A percentile compares a stretch with the other conserved stretches of the same genome.
Evolutionary conservation across 352 stramenopile genomes (phyloP).

Genomic region (Sclerospora graminicola): DNA sequence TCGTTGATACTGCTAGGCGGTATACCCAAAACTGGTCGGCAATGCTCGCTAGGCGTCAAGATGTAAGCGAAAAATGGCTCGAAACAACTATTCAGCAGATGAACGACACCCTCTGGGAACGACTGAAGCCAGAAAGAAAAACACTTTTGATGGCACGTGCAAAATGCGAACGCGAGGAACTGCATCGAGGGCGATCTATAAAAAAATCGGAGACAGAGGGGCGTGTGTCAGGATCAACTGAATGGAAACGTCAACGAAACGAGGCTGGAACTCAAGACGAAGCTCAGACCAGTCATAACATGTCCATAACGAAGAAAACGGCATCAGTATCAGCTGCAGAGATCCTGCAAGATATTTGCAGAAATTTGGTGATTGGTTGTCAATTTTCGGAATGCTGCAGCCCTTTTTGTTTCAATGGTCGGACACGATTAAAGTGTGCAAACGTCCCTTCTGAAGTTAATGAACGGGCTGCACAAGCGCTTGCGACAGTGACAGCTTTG

Average conservation of each 20-base stretch:
- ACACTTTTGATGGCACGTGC: conserved; percentile 28
- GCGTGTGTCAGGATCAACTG: conserved; percentile 62
- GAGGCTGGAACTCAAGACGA: conserved; percentile 42
- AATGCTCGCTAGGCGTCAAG: conserved; percentile 45
- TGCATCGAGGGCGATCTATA: conserved; percentile 20
- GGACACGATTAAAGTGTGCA: background rate
- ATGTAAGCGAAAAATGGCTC: conserved; percentile 63
- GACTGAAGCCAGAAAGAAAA: conserved; percentile 19
- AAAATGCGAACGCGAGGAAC: conserved; percentile 34
- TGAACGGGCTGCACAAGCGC: conserved; percentile 32
- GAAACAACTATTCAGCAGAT: conserved; percentile 36
- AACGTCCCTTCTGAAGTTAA: conserved; percentile 18
- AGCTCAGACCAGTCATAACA: background rate
- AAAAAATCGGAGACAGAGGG: conserved; percentile 47
- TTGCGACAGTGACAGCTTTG: conserved; percentile 35
- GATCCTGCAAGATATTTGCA: conserved; percentile 34
- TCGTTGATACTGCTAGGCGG: conserved; percentile 84
- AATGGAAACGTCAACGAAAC: conserved; percentile 64
- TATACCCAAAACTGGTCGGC: conserved; percentile 68
- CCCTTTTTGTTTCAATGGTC: conserved; percentile 33
- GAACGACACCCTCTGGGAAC: conserved; percentile 30
- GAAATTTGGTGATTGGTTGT: conserved; percentile 39
- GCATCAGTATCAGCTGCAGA: conserved; percentile 10
- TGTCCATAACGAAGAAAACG: background rate
- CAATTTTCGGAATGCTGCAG: conserved; percentile 23